phyloP scores from a whole-genome alignment of 2,329 filamentous ascomycete genomes.

The Karstenula rhodostoma region DNA sequence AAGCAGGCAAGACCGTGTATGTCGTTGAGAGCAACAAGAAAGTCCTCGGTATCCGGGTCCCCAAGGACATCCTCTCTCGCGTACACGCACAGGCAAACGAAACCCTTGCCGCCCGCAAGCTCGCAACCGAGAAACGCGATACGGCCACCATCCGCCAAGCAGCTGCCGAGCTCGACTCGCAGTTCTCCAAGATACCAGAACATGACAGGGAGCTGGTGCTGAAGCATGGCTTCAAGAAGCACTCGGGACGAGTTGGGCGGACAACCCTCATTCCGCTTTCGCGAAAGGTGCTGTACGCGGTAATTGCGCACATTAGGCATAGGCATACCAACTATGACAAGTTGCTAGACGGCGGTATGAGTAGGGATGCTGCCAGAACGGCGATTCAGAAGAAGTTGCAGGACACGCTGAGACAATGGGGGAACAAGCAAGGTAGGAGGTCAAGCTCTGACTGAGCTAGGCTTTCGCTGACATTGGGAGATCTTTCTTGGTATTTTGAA shows the following conservation, averaged over 20 bases:
- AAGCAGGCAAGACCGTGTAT: slow-evolving; percentile 37
- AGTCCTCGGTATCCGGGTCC: slow-evolving; percentile 55
- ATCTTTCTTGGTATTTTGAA: slow-evolving; percentile 26
- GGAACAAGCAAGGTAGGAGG: slow-evolving; percentile 30
- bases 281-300: slow-evolving; percentile 56
- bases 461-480: slow-evolving; percentile 17
- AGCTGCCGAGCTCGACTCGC: slow-evolving; percentile 41
- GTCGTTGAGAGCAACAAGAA: slow-evolving; percentile 39
- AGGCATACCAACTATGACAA: slow-evolving; percentile 58
- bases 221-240: slow-evolving; percentile 55
- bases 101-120: slow-evolving; percentile 52
- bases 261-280: slow-evolving; percentile 50
- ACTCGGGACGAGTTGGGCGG: slow-evolving; percentile 59
- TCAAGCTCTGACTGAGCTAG: background rate
- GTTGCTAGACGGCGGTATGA: slow-evolving; percentile 37
- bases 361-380: slow-evolving; percentile 34
- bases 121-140: slow-evolving; percentile 47
- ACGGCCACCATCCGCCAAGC: slow-evolving; percentile 29
- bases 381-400: slow-evolving; percentile 32
- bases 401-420: slow-evolving; percentile 35
- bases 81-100: slow-evolving; percentile 51
- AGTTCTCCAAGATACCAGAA: slow-evolving; percentile 55
- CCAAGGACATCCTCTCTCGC: slow-evolving; percentile 46
- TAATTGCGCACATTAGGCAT: slow-evolving; percentile 61
- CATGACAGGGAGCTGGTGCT: slow-evolving; percentile 48